Conservation (phyloP, 2,329 filamentous ascomycete genomes). For the Nemania serpens region DNA sequence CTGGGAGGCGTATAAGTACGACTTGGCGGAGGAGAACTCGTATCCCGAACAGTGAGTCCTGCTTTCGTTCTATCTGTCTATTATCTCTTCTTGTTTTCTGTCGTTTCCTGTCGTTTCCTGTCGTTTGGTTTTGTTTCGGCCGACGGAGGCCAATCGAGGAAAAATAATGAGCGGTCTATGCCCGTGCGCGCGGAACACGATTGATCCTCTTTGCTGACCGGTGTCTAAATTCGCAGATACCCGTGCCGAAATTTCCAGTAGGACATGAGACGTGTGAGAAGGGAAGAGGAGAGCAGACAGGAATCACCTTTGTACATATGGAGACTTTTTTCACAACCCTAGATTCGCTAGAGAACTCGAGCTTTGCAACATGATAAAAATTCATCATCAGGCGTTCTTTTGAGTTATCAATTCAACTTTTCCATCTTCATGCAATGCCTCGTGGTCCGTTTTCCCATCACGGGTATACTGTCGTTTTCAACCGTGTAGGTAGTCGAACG, state of each 20-base stretch:
- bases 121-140: too few relatives aligned
- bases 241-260: constrained; percentile 67
- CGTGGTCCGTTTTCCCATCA: neutral
- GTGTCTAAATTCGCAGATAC: constrained; percentile 48
- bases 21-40: constrained; percentile 66
- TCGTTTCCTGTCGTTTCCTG: too few relatives aligned
- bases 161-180: too few relatives aligned
- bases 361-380: constrained; percentile 8
- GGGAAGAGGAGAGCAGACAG: constrained; percentile 12
- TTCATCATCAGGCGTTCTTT: constrained; percentile 3
- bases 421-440: neutral
- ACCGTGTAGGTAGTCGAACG: neutral
- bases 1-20: constrained; percentile 72
- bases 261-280: constrained; percentile 31
- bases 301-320: constrained; percentile 39
- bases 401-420: constrained; percentile 2
- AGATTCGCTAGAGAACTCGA: constrained; percentile 36
- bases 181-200: neutral
- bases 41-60: constrained; percentile 70
- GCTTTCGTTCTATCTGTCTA: too few relatives aligned
- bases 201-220: constrained; percentile 11
- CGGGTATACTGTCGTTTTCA: neutral
- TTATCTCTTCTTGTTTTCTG: too few relatives aligned
- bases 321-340: constrained; percentile 27
- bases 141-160: too few relatives aligned